phyloP scores from a whole-genome alignment of 2,329 filamentous ascomycete species.

The Paecilomyces variotii region DNA sequence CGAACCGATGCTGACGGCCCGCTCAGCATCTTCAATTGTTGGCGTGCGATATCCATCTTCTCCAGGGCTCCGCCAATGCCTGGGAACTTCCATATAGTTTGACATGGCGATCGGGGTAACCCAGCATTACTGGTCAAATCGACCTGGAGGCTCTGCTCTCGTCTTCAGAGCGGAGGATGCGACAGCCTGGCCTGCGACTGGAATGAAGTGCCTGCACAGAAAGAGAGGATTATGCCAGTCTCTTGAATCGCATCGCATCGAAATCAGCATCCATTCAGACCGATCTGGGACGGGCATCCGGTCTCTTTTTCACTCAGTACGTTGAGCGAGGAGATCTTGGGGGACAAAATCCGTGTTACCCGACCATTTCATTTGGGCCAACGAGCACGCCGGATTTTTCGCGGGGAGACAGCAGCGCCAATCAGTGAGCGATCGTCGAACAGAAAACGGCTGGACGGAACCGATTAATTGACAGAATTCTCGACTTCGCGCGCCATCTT shows the following conservation, averaged over 20 bases:
- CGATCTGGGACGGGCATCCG: background rate
- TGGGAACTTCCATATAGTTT: conserved; percentile 10
- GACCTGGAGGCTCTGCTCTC: background rate
- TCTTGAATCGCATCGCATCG: background rate
- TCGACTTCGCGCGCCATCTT: background rate
- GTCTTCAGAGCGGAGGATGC: background rate
- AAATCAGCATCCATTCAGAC: background rate
- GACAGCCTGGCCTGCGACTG: background rate
- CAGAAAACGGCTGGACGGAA: background rate
- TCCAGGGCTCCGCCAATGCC: conserved; percentile 30
- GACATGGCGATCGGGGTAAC: background rate
- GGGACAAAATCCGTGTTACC: background rate
- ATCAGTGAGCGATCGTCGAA: background rate
- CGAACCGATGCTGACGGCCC: conserved; percentile 6
- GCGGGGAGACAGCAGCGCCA: background rate
- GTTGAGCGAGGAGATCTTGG: background rate
- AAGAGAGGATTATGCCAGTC: background rate
- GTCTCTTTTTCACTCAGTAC: background rate
- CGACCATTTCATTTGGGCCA: background rate
- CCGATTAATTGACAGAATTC: background rate
- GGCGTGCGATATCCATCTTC: conserved; percentile 39
- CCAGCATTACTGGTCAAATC: background rate
- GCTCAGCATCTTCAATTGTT: conserved; percentile 36
- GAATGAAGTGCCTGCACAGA: background rate
- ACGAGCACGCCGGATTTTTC: background rate